Evolutionary conservation across 2,329 filamentous ascomycete species (phyloP).

Genomic region (Orbilia javanica): DNA sequence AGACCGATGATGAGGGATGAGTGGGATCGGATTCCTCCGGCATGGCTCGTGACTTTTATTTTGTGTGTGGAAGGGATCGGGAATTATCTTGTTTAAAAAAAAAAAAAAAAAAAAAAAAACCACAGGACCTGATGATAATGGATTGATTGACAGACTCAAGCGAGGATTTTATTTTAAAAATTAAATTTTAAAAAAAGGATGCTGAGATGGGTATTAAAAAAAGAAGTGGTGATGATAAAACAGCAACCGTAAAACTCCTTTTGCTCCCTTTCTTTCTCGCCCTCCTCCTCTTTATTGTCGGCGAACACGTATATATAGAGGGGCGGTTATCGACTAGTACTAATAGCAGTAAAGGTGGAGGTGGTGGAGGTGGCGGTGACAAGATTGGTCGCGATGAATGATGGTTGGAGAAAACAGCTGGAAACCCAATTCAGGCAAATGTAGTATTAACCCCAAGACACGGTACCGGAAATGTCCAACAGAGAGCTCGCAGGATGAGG

Average conservation of each 20-base stretch:
- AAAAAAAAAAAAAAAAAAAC: background rate
- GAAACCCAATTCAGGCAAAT: conserved; percentile 49
- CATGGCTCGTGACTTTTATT: conserved; percentile 13
- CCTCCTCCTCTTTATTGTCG: too few species aligned
- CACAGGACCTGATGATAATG: background rate
- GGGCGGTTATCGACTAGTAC: too few species aligned
- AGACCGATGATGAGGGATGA: conserved; percentile 43
- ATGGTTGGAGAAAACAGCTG: background rate
- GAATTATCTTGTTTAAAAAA: too few species aligned
- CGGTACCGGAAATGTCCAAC: conserved; percentile 14
- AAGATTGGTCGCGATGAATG: conserved; percentile 1
- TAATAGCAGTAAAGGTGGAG: too few species aligned
- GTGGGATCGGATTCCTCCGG: conserved; percentile 32
- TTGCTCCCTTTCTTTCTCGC: too few species aligned
- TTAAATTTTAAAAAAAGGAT: too few species aligned
- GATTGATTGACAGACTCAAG: background rate
- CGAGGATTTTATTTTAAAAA: background rate
- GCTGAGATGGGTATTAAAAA: background rate
- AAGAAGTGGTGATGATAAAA: background rate
- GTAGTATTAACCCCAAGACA: conserved; percentile 5
- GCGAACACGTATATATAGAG: background rate
- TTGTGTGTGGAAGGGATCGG: background rate
- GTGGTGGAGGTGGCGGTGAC: too few species aligned
- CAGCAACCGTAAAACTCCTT: too few species aligned
- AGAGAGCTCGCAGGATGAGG: conserved; percentile 24